Conservation (phyloP, 2,329 filamentous ascomycete species). For the Penicillium hesseltinei region DNA sequence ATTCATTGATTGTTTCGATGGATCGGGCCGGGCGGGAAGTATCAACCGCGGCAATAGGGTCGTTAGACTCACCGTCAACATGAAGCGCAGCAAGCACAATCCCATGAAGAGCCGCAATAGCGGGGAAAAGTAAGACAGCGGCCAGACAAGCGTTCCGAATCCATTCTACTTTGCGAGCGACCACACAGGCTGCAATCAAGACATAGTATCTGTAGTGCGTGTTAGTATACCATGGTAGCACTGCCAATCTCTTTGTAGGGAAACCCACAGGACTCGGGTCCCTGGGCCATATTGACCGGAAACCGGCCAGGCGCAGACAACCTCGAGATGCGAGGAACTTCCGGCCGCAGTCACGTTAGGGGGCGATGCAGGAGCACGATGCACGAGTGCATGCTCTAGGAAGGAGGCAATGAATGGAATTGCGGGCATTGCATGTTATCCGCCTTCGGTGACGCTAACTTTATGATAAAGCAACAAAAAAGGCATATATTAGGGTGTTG, state of each 20-base stretch:
- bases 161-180: constrained; percentile 63
- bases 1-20: background rate
- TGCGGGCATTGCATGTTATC: constrained; percentile 22
- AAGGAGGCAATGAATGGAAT: constrained; percentile 11
- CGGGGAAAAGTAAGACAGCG: constrained; percentile 61
- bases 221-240: background rate
- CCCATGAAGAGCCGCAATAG: constrained; percentile 62
- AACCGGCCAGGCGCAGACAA: constrained; percentile 46
- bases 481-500: constrained; percentile 7
- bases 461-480: background rate
- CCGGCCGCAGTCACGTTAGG: constrained; percentile 23
- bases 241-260: background rate
- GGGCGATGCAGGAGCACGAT: constrained; percentile 13
- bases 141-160: constrained; percentile 63
- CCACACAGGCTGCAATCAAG: constrained; percentile 61
- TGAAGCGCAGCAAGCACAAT: constrained; percentile 62
- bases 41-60: background rate
- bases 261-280: constrained; percentile 41
- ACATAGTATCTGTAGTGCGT: constrained; percentile 56
- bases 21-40: too few species aligned
- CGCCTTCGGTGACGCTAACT: background rate
- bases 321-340: constrained; percentile 25
- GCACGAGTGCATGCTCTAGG: constrained; percentile 12
- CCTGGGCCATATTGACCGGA: constrained; percentile 46
- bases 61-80: constrained; percentile 50